Evolutionary conservation across 164 flowering plant genomes (phyloP).

Genomic region (Piper longum): DNA sequence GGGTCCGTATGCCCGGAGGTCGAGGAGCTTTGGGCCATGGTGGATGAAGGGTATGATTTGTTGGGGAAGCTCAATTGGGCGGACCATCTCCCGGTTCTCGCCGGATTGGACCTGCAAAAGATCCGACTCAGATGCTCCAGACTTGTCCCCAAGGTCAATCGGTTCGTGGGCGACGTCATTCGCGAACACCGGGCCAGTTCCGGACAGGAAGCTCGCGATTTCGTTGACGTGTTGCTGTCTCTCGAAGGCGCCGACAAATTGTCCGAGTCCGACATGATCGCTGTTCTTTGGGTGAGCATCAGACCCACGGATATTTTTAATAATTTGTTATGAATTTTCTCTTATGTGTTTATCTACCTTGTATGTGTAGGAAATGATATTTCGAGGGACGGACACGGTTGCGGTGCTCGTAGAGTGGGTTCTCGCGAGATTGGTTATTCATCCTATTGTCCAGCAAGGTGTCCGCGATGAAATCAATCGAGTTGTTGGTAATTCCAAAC

Average conservation of each 20-base stretch:
- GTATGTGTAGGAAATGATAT: conserved; percentile 22
- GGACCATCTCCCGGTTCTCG: conserved; percentile 28
- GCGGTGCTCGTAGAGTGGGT: conserved; percentile 27
- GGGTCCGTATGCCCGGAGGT: conserved; percentile 1
- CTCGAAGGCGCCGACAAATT: conserved; percentile 26
- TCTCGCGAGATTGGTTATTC: conserved; percentile 19
- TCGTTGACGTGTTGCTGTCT: conserved; percentile 46
- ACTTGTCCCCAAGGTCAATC: conserved; percentile 43
- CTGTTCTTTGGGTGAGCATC: conserved; percentile 65
- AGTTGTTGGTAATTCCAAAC: conserved; percentile 19
- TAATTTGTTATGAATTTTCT: not conserved
- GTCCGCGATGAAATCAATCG: conserved; percentile 21
- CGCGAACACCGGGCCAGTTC: conserved; percentile 21
- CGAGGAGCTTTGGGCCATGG: conserved; percentile 14
- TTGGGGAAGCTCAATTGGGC: conserved; percentile 31
- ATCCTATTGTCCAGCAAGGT: conserved; percentile 14
- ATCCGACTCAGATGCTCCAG: conserved; percentile 27
- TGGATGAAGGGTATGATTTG: conserved; percentile 33
- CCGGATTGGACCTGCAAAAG: conserved; percentile 17
- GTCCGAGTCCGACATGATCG: conserved; percentile 42
- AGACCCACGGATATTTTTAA: no score
- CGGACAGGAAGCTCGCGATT: conserved; percentile 12
- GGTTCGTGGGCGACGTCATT: conserved; percentile 30
- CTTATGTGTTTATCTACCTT: not conserved
- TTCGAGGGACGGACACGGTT: conserved; percentile 29